Conservation (phyloP, 1,284 basidiomycete genomes). For the Melampsora occidentalis region DNA sequence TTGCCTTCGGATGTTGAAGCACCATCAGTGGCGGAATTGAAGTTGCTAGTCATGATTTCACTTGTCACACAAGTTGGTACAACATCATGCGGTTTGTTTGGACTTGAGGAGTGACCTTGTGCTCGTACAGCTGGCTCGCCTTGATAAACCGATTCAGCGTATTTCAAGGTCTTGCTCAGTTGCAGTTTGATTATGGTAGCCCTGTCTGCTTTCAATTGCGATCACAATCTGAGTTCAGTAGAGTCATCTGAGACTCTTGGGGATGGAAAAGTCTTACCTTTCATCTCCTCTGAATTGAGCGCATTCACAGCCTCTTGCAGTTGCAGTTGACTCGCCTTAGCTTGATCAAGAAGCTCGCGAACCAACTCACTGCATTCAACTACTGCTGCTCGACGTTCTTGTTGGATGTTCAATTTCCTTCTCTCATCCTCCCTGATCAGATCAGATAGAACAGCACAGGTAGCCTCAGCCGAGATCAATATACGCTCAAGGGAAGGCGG, state of each 20-base stretch:
- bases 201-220: neutral
- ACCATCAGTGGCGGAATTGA: neutral
- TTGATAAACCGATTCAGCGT: neutral
- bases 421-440: conserved; percentile 54
- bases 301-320: conserved; percentile 46
- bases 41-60: neutral
- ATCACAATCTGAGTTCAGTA: no score
- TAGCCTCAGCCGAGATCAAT: conserved; percentile 43
- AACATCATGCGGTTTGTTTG: neutral
- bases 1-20: neutral
- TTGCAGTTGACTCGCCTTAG: conserved; percentile 50
- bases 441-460: conserved; percentile 55
- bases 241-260: no score
- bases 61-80: neutral
- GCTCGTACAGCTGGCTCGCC: conserved; percentile 37
- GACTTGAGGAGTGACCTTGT: conserved; percentile 1
- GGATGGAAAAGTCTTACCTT: neutral
- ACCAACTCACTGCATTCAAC: conserved; percentile 71
- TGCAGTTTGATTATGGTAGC: neutral
- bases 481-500: conserved; percentile 13
- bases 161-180: neutral
- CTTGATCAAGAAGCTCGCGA: conserved; percentile 57
- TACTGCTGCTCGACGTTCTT: conserved; percentile 64
- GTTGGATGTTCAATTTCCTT: conserved; percentile 64
- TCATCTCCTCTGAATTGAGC: neutral